Evolutionary conservation across 2,329 filamentous ascomycete genomes (phyloP).

Genomic region (Clonostachys solani): DNA sequence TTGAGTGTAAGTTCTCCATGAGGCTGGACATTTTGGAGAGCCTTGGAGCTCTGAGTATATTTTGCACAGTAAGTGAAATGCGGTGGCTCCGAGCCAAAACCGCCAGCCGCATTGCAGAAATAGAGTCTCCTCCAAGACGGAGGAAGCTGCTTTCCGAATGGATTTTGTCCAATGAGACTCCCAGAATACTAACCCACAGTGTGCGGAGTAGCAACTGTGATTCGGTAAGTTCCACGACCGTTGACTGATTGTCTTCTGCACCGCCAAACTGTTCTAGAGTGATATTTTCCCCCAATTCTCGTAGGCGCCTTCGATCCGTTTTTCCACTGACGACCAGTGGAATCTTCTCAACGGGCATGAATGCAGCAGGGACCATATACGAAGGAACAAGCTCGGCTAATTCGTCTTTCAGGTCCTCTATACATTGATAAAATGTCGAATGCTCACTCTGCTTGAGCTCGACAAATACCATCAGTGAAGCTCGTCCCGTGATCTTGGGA

Average conservation of each 20-base stretch:
- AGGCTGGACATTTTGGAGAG: too few species aligned
- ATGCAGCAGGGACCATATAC: constrained; percentile 76
- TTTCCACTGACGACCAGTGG: constrained; percentile 75
- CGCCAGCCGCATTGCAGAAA: constrained; percentile 25
- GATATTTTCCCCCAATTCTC: constrained; percentile 40
- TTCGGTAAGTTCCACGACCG: background rate
- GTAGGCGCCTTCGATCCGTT: constrained; percentile 56
- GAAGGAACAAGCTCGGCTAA: constrained; percentile 44
- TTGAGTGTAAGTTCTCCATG: too few species aligned
- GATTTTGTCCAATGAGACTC: background rate
- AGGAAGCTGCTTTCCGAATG: constrained; percentile 18
- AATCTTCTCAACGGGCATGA: constrained; percentile 65
- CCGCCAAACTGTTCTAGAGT: background rate
- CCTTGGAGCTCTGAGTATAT: too few species aligned
- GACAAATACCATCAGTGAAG: too few species aligned
- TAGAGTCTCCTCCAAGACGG: constrained; percentile 36
- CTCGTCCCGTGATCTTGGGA: too few species aligned
- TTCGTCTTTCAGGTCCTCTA: background rate
- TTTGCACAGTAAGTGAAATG: too few species aligned
- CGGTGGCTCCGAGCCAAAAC: too few species aligned
- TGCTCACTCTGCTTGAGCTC: too few species aligned
- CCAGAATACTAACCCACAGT: background rate
- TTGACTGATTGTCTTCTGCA: background rate
- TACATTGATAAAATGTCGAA: too few species aligned
- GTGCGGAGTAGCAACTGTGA: background rate